Conservation (phyloP, 495 filamentous ascomycete species). For the Tuber indicum region DNA sequence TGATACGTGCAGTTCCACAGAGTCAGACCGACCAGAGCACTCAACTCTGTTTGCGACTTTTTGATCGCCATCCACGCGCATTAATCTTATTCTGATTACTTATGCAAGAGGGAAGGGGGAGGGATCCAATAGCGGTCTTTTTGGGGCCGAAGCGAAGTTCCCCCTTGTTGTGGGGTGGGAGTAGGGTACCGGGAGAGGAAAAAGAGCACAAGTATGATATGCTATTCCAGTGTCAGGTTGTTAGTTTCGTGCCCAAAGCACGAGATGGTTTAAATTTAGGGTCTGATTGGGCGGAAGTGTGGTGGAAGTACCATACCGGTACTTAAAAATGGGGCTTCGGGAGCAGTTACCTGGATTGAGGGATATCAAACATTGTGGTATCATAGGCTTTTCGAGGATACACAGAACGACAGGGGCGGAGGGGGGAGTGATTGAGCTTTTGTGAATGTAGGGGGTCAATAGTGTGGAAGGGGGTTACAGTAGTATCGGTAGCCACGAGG, state of each 20-base stretch:
- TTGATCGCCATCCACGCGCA: background rate
- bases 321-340: background rate
- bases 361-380: background rate
- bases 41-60: background rate
- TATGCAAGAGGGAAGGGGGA: background rate
- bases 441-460: background rate
- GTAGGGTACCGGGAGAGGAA: background rate
- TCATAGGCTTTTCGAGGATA: background rate
- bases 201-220: background rate
- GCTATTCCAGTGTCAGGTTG: background rate
- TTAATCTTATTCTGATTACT: background rate
- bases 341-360: background rate
- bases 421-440: background rate
- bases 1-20: background rate
- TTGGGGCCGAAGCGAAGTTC: background rate
- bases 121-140: background rate
- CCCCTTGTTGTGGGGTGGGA: background rate
- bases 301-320: background rate
- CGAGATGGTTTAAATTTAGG: background rate
- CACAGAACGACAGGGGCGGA: background rate
- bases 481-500: background rate
- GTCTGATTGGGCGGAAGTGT: background rate
- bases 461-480: too few relatives aligned
- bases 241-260: background rate
- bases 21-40: background rate